phyloP scores from a whole-genome alignment of 176 grass and related monocot genomes.

The Elaeis guineensis region DNA sequence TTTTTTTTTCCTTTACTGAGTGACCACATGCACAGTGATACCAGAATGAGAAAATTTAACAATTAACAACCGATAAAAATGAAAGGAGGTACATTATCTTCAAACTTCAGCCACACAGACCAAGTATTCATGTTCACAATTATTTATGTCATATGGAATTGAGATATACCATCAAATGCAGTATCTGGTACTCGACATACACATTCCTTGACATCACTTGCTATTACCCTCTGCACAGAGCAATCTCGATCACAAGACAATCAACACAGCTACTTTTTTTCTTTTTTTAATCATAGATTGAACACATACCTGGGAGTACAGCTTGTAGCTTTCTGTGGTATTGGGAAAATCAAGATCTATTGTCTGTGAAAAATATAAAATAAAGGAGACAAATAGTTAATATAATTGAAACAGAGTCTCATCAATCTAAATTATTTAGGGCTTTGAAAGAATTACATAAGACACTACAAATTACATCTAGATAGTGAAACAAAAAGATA shows the following conservation, averaged over 20 bases:
- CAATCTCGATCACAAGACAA: background rate
- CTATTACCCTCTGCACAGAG: conserved; percentile 75
- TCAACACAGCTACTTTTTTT: no score
- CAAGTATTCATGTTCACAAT: conserved; percentile 2
- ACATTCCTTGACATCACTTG: conserved; percentile 92
- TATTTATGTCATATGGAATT: no score
- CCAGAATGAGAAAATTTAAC: no score
- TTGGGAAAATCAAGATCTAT: conserved; percentile 80
- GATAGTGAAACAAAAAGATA: no score
- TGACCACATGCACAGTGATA: no score
- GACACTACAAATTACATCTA: no score
- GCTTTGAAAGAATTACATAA: no score
- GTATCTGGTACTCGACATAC: conserved; percentile 94
- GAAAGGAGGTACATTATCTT: no score
- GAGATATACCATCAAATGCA: conserved; percentile 73
- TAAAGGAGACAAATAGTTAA: background rate
- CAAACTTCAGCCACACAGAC: background rate
- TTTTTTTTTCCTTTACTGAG: no score
- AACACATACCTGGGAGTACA: conserved; percentile 75
- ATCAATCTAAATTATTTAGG: no score
- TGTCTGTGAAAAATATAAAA: conserved; percentile 37
- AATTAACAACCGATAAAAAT: no score
- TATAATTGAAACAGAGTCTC: no score
- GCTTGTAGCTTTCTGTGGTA: conserved; percentile 83
- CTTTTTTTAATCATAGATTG: background rate